phyloP scores from a whole-genome alignment of 129 eudicot species.

The Centaurea solstitialis region DNA sequence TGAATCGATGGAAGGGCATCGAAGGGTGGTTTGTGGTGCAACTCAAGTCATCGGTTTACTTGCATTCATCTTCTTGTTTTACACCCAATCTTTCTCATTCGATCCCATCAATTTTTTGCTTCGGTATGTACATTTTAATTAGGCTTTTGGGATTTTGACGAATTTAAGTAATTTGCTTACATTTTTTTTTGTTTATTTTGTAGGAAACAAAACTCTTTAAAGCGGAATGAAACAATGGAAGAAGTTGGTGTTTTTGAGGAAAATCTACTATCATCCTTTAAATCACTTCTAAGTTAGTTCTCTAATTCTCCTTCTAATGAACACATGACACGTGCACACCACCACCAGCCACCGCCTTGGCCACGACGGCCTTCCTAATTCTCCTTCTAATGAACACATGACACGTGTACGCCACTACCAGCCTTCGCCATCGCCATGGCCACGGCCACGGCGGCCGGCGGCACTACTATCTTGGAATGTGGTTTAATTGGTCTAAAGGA shows the following conservation, averaged over 20 bases:
- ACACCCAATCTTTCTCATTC: conserved; percentile 31
- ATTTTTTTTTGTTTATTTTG: background rate
- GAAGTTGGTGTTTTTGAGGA: conserved; percentile 8
- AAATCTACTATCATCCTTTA: conserved; percentile 3
- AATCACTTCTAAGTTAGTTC: conserved; percentile 33
- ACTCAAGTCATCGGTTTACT: conserved; percentile 28
- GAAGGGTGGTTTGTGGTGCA: conserved; percentile 30
- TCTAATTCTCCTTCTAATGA: background rate
- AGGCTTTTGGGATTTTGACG: background rate
- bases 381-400: background rate
- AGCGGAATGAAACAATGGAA: conserved; percentile 13
- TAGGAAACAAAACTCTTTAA: conserved; percentile 10
- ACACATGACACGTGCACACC: background rate
- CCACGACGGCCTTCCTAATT: background rate
- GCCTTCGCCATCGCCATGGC: background rate
- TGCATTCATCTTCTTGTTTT: conserved; percentile 31
- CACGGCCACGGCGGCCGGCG: background rate
- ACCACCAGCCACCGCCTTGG: background rate
- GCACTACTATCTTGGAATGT: background rate
- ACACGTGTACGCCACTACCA: background rate
- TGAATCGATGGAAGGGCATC: conserved; percentile 22
- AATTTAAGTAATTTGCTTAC: background rate
- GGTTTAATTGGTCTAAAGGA: background rate
- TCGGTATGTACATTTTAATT: conserved; percentile 21
- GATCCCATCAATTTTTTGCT: conserved; percentile 24